phyloP scores from a whole-genome alignment of 345 rosid genomes.

The Garcia nutans region DNA sequence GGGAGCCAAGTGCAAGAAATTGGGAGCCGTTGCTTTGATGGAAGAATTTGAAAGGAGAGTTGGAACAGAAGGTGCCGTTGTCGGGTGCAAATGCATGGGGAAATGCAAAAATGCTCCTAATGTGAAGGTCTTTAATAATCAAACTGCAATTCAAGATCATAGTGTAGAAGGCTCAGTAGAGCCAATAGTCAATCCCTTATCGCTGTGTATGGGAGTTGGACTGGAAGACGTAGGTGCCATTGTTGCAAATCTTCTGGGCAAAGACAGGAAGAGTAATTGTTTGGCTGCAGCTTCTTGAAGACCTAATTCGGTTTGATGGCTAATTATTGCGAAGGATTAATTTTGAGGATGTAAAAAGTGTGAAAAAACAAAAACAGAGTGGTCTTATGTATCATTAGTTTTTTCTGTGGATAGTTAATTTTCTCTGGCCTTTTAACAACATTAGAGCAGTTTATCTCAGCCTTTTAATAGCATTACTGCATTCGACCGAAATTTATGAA shows the following conservation, averaged over 20 bases:
- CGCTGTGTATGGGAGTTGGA: conserved; percentile 10
- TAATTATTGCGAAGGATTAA: too few relatives aligned
- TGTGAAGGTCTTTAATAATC: conserved; percentile 7
- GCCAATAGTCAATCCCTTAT: not conserved
- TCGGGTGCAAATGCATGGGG: conserved; percentile 28
- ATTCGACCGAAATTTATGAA: too few relatives aligned
- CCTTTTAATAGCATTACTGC: too few relatives aligned
- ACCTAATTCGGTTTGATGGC: not conserved
- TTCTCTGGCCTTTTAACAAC: too few relatives aligned
- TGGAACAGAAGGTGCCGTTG: conserved; percentile 12
- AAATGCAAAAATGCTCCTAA: conserved; percentile 29
- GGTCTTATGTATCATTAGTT: too few relatives aligned
- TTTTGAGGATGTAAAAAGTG: too few relatives aligned
- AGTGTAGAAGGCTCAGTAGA: not conserved
- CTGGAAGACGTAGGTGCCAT: conserved; percentile 17
- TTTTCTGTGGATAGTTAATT: too few relatives aligned
- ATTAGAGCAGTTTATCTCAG: too few relatives aligned
- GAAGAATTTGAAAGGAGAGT: conserved; percentile 18
- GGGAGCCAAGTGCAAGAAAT: conserved; percentile 33
- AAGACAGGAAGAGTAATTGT: not conserved
- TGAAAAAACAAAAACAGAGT: too few relatives aligned
- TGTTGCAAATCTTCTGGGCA: conserved; percentile 16
- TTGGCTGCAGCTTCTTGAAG: conserved; percentile 14
- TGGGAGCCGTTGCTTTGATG: conserved; percentile 19
- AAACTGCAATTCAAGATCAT: not conserved